Evolutionary conservation across 2,329 filamentous ascomycete species (phyloP), one percentile per base, ranked within the genome.

Genomic region (Stagonosporopsis cucurbitacearum): DNA sequence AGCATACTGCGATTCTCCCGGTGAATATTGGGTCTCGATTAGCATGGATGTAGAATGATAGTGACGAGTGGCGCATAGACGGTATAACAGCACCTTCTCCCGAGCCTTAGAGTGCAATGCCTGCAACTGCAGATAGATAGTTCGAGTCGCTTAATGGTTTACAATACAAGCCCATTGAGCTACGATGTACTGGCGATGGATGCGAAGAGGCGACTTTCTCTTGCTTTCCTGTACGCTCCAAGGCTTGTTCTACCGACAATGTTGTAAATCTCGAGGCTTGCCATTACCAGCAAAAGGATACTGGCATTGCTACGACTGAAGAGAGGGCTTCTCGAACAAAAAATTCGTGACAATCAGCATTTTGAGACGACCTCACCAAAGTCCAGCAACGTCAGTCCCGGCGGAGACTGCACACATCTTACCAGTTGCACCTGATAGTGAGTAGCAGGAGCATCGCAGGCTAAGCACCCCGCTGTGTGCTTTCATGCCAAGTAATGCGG

Each of bases 401-500:
- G 7, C 15, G 23, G 22, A 6, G 20, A 17, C 19, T 23, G 25
- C 19, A 12, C 9, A 13, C 4, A 4, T n/a, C 4, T 35, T 4
- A 15, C 6, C 19, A 39, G 33, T 15, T 12, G 19, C 33, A 19
- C 32, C 12, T 28, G n/a, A n/a, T 28, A 25, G 19, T 40, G 25
- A 13, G 19, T 2, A 15, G 19, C 1, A 4, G 4, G 12, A 25
- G 32, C 9, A 25, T 39, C 40, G 32, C 33, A 15, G 33, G 25
- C 41, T 50, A 41, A 50, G 52, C 22, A 50, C 41, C 46, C 43
- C 36, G 33, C 39, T 43, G 28, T 23, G 12, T 36, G 41, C 35
- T 56, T 36, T 40, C 50, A 43, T 47, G 51, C 36, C 49, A 48
- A 22, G 45, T 30, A 32, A 19, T 48, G 37, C 48, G 48, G 28